phyloP scores from a whole-genome alignment of 2,329 filamentous ascomycete species.

The Arthrobotrys megalospora region DNA sequence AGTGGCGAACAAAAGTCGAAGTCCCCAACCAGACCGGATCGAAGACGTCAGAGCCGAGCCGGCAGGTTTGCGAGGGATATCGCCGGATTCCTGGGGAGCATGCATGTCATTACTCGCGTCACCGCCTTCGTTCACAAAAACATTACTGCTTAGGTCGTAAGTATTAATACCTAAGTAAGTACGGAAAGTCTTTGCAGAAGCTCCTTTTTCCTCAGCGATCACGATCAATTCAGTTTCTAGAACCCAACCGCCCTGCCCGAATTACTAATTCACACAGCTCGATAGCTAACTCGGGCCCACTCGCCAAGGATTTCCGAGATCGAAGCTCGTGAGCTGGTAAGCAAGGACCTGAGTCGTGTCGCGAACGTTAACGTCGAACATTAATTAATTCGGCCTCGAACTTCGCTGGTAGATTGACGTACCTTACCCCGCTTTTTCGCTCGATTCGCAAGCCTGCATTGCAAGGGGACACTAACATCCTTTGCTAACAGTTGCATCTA shows the following conservation, averaged over 20 bases:
- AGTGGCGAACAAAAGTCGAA: slow-evolving; percentile 31
- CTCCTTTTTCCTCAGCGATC: slow-evolving; percentile 35
- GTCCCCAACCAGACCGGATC: slow-evolving; percentile 38
- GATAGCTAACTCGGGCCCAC: slow-evolving; percentile 2
- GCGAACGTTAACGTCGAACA: slow-evolving; percentile 24
- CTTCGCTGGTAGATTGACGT: slow-evolving; percentile 10
- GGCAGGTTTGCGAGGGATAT: slow-evolving; percentile 60
- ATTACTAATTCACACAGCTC: slow-evolving; percentile 45
- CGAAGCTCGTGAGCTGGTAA: slow-evolving; percentile 23
- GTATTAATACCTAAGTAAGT: background rate
- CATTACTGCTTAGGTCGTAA: too few relatives aligned
- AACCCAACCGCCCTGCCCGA: slow-evolving; percentile 15
- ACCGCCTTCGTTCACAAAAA: too few relatives aligned
- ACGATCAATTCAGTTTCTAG: slow-evolving; percentile 34
- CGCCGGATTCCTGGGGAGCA: slow-evolving; percentile 54
- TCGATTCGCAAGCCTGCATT: slow-evolving; percentile 2
- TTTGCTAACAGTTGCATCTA: slow-evolving; percentile 38
- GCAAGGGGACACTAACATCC: slow-evolving; percentile 9
- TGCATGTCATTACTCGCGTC: slow-evolving; percentile 61
- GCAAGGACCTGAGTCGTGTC: slow-evolving; percentile 39
- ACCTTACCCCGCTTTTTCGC: slow-evolving; percentile 58
- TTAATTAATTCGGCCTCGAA: background rate
- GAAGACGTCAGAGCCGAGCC: slow-evolving; percentile 58
- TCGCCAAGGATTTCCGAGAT: slow-evolving; percentile 13
- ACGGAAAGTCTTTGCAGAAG: slow-evolving; percentile 24